Evolutionary conservation across 495 filamentous ascomycete genomes (phyloP), one percentile per base, ranked within the genome.

Genomic region (Podospora pseudopauciseta): DNA sequence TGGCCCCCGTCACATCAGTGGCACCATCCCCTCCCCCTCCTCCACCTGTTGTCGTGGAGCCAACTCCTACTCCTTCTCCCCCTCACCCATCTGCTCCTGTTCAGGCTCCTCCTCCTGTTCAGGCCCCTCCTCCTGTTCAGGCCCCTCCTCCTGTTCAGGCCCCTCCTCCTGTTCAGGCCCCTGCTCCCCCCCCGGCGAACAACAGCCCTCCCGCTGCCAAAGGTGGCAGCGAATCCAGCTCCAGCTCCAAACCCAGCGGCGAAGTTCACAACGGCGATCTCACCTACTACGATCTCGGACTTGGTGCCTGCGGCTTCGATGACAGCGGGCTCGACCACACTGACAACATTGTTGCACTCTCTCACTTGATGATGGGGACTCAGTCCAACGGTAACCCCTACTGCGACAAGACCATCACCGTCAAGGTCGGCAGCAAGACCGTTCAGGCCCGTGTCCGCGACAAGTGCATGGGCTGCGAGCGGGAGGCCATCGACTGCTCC

Each of bases 391-490:
- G 79, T 64, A 85, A 92, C 76, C 79, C 81, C 55, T 84, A 84
- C 79, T 94, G 91, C 78, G 88, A 86, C 76, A 85, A 86, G 79
- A 85, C 77, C 56, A 87, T 91, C 76, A 87, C 84, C 54, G 85
- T 94, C 80, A 78, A 68, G 26, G 73, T 71, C 57, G 75, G 78
- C 34, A 89, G 88, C 77, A 86, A 85, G 76, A 84, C 84, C 19
- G 72, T 74, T 62, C 81, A 70, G 4, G 90, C 86, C 53, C 82
- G 65, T 15, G 86, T 92, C 60, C 86, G 86, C 55, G 91, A 94
- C 84, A 90, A 91, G 80, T 94, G 91, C 82, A 85, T 85, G 75
- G 89, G 90, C 73, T 93, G 91, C 73, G 68, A 58, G 0, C 66
- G 53, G 19, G 69, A 69, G 63, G 74, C 78, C 64, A 81, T 87